These are phyloP conservation scores for Parietichytrium sp. DNA, from an alignment of 108 stramenopile genomes.

Conservation along the genomic window DNA sequence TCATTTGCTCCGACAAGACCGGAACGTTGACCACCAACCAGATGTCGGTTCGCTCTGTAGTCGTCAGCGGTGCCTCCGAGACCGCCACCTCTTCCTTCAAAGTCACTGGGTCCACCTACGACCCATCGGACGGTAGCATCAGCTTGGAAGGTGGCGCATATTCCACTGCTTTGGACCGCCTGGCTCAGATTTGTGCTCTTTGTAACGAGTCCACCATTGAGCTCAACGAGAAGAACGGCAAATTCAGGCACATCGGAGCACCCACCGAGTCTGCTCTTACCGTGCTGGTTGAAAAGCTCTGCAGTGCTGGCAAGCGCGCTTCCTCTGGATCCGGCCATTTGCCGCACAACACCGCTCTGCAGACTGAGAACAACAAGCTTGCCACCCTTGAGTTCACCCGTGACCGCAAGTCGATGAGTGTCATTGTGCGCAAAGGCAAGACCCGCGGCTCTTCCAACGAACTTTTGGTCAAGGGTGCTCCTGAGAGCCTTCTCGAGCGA, in stretches of 20 bases:
- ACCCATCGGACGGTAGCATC: neutral
- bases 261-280: slow-evolving; percentile 93
- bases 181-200: slow-evolving; percentile 72
- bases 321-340: neutral
- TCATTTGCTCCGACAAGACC: slow-evolving; percentile 96
- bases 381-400: slow-evolving; percentile 78
- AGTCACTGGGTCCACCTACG: slow-evolving; percentile 3
- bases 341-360: neutral
- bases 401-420: slow-evolving; percentile 60
- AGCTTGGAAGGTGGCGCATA: neutral
- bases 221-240: slow-evolving; percentile 52
- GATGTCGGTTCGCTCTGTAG: slow-evolving; percentile 89
- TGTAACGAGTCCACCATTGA: slow-evolving; percentile 73
- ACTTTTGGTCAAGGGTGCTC: slow-evolving; percentile 93
- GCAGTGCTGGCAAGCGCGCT: slow-evolving; percentile 5
- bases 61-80: slow-evolving; percentile 14
- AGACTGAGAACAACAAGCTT: slow-evolving; percentile 66
- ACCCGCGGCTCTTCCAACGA: slow-evolving; percentile 59
- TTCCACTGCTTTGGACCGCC: too few relatives aligned
- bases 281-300: slow-evolving; percentile 81
- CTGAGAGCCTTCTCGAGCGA: slow-evolving; percentile 81
- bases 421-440: slow-evolving; percentile 50
- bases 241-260: slow-evolving; percentile 77
- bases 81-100: neutral
- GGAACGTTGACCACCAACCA: slow-evolving; percentile 96